A percentile compares a stretch with the other conserved stretches of the same genome.
These are phyloP conservation scores for Melanomma pulvis-pyrius DNA, from an alignment of 495 filamentous ascomycete species.

Conservation along the genomic window DNA sequence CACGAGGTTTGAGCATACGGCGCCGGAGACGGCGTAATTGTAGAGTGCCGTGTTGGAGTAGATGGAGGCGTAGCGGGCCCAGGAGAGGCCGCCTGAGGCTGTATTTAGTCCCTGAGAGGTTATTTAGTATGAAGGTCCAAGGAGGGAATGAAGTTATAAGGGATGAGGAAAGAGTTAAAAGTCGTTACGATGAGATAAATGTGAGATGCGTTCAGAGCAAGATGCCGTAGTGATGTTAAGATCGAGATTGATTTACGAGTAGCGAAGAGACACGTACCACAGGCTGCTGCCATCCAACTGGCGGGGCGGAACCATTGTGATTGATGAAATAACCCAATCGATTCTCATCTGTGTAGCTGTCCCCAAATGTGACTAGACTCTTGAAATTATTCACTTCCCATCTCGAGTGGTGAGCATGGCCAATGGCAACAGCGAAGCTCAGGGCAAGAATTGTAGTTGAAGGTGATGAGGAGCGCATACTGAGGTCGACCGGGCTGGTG, in stretches of 20 bases:
- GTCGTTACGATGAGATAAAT: too few species aligned
- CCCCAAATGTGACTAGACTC: slow-evolving; percentile 64
- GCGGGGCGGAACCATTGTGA: slow-evolving; percentile 62
- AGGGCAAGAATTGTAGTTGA: slow-evolving; percentile 23
- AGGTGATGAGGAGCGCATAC: slow-evolving; percentile 15
- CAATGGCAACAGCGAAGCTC: slow-evolving; percentile 22
- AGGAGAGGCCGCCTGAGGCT: slow-evolving; percentile 65
- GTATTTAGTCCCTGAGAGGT: slow-evolving; percentile 49
- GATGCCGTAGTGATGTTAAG: not conserved
- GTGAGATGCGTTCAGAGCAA: not conserved
- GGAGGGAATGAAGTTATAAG: slow-evolving; percentile 33
- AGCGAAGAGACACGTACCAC: slow-evolving; percentile 40
- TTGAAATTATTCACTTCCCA: slow-evolving; percentile 53
- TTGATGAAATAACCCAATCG: slow-evolving; percentile 62
- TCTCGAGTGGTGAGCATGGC: not conserved
- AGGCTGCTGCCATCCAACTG: slow-evolving; percentile 57
- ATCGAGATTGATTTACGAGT: not conserved
- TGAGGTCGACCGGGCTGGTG: slow-evolving; percentile 21
- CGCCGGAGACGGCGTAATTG: slow-evolving; percentile 73
- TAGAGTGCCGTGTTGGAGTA: slow-evolving; percentile 62
- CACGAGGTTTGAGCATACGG: slow-evolving; percentile 69
- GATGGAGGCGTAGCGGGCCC: slow-evolving; percentile 64
- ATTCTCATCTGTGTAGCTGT: slow-evolving; percentile 75
- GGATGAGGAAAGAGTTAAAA: too few species aligned
- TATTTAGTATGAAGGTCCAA: slow-evolving; percentile 21